phyloP scores from a whole-genome alignment of 2,329 filamentous ascomycete species.

The Neurospora sp. region DNA sequence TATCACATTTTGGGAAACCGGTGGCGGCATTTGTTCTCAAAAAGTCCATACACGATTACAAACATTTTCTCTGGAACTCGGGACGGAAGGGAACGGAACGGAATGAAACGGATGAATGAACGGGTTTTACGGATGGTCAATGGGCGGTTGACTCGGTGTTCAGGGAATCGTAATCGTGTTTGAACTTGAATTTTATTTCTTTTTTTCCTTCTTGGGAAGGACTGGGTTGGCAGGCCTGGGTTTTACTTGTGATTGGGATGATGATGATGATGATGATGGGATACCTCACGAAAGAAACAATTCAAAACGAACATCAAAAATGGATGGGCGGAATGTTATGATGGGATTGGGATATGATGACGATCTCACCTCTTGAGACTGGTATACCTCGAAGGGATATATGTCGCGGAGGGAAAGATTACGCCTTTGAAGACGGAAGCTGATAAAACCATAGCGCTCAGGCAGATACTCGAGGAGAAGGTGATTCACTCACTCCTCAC shows the following conservation, averaged over 20 bases:
- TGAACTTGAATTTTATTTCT: not conserved
- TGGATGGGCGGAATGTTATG: not conserved
- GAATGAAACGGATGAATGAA: conserved; percentile 4
- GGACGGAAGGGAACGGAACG: not conserved
- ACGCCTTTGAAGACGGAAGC: not conserved
- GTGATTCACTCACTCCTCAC: not conserved
- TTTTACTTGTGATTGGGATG: not conserved
- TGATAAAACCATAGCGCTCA: not conserved
- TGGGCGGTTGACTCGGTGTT: not conserved
- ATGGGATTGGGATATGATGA: not conserved
- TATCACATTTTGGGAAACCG: conserved; percentile 2
- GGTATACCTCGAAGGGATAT: not conserved
- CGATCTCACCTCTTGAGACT: not conserved
- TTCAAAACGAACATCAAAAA: not conserved
- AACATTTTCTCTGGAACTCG: not conserved
- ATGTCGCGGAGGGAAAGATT: not conserved
- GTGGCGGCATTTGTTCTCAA: not conserved
- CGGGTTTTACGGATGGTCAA: not conserved
- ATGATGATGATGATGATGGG: not conserved
- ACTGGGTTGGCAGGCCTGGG: not conserved
- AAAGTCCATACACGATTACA: not conserved
- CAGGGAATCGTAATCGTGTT: not conserved
- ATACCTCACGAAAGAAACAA: not conserved
- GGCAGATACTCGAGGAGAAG: not conserved
- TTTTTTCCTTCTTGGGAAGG: not conserved